These are phyloP conservation scores for Aspergillus tanneri DNA, from an alignment of 2,329 filamentous ascomycete genomes.

Conservation along the genomic window DNA sequence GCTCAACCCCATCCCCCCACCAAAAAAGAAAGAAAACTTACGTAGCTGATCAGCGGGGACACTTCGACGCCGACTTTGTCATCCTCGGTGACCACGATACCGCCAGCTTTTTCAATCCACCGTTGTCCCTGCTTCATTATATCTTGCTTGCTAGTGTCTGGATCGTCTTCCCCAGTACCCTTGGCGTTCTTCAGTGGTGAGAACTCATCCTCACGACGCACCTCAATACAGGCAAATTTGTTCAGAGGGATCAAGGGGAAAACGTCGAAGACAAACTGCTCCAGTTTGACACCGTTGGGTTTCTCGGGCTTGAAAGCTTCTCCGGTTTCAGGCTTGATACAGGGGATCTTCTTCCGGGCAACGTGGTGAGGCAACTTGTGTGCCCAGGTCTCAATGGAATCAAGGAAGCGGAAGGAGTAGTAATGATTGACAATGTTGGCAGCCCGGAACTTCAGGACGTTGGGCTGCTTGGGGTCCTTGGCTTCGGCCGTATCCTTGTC, in stretches of 20 bases:
- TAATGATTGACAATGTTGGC: slow-evolving; percentile 99
- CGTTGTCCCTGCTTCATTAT: slow-evolving; percentile 86
- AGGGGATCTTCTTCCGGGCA: slow-evolving; percentile 97
- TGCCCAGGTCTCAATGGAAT: slow-evolving; percentile 83
- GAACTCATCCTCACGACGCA: slow-evolving; percentile 96
- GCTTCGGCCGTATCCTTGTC: slow-evolving; percentile 85
- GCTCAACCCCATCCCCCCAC: too few species aligned
- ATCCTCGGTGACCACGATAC: slow-evolving; percentile 65
- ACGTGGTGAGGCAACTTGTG: slow-evolving; percentile 91
- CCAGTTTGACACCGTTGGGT: slow-evolving; percentile 97
- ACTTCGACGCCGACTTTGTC: slow-evolving; percentile 74
- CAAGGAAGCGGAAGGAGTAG: slow-evolving; percentile 91
- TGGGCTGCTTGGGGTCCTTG: slow-evolving; percentile 74
- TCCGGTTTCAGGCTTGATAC: slow-evolving; percentile 71
- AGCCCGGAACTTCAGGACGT: slow-evolving; percentile 89
- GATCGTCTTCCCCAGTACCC: slow-evolving; percentile 87
- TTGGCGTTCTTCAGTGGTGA: slow-evolving; percentile 90
- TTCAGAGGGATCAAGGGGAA: slow-evolving; percentile 83
- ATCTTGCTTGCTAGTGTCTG: slow-evolving; percentile 85
- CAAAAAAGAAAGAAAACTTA: too few species aligned
- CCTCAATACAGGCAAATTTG: slow-evolving; percentile 94
- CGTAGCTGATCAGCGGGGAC: slow-evolving; percentile 91
- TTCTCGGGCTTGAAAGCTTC: slow-evolving; percentile 85
- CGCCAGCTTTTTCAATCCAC: slow-evolving; percentile 80
- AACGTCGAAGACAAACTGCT: slow-evolving; percentile 98